Evolutionary conservation across 345 rosid genomes (phyloP), one percentile per base, ranked within the genome.

Genomic region (Salix brachista): DNA sequence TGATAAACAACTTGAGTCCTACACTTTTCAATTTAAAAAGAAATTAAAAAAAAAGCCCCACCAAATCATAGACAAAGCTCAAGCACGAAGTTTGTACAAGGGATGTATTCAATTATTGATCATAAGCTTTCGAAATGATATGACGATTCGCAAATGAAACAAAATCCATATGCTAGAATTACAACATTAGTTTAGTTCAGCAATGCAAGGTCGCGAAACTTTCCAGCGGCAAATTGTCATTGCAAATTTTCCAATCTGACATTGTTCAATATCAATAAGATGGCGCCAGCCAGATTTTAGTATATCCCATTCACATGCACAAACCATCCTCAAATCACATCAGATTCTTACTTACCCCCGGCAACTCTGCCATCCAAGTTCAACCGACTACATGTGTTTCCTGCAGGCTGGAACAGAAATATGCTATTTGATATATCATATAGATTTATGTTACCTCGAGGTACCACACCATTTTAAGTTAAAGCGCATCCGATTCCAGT

Each of bases 371-470:
- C 80, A 65, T 48, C 83, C 64, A 34, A 41, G 70, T 72, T 71
- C 70, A 78, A 32, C 58, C 48, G 67, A 67, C 65, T 74, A 75
- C 18, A 39, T 72, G 77, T 25, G 64, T 56, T 65, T 30, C 87
- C 87, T 81, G 87, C 83, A 81, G 76, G 42, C 68, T 61, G 41
- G 67, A 64, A 81, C 75, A 73, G 17, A 58, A 48, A 73, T 37
- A 75, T n/a, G 60, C 77, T 70, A 81, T 58, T 41, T 5, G 36
- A 76, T 21, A 52, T 39, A 72, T 73, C 41, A 78, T 46, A 54
- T 39, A 75, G 37, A 62, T 76, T 42, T 4, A 32, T 42, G 75
- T 81, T 84, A 84, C 85, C 85, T 84, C 75, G 37, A 36, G 30
- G 65, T 67, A 67, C 77, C 78, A 37, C 28, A 75, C 21, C 62